phyloP scores from a whole-genome alignment of 2,329 filamentous ascomycete species.

The Trichoderma koningiopsis region DNA sequence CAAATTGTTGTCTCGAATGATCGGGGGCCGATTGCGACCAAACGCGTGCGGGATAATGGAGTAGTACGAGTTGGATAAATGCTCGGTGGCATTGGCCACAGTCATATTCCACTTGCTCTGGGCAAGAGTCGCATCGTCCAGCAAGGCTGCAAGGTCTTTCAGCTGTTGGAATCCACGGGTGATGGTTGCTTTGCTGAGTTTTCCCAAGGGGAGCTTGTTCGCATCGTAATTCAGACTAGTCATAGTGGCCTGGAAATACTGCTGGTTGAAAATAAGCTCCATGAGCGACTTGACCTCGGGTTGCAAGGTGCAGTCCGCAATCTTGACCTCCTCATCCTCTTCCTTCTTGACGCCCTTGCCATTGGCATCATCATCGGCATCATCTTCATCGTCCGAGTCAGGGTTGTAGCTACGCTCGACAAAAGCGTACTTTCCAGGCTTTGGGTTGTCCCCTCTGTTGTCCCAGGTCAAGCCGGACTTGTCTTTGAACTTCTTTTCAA shows the following conservation, averaged over 20 bases:
- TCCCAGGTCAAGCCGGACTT: conserved; percentile 62
- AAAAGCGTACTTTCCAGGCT: conserved; percentile 73
- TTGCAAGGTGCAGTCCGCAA: conserved; percentile 59
- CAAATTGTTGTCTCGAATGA: conserved; percentile 58
- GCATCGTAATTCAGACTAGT: conserved; percentile 68
- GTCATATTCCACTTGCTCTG: conserved; percentile 44
- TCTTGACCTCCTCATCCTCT: conserved; percentile 38
- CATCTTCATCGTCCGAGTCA: conserved; percentile 57
- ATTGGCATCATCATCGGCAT: conserved; percentile 30
- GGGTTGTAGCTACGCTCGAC: conserved; percentile 76
- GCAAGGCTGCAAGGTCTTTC: conserved; percentile 70
- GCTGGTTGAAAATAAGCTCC: conserved; percentile 79
- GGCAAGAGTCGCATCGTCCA: conserved; percentile 57
- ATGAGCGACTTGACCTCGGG: conserved; percentile 68
- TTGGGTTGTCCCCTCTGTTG: conserved; percentile 57
- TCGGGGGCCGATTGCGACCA: conserved; percentile 70
- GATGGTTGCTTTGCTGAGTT: conserved; percentile 79
- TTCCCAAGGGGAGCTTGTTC: conserved; percentile 79
- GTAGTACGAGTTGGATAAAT: conserved; percentile 77
- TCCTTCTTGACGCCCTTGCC: conserved; percentile 42
- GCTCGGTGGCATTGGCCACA: conserved; percentile 52
- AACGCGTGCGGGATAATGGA: conserved; percentile 81
- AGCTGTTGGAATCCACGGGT: conserved; percentile 73
- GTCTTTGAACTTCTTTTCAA: conserved; percentile 63
- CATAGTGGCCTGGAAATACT: conserved; percentile 71